Evolutionary conservation across 768 basidiomycete genomes (phyloP).

Genomic region (Tulasnella sp.): DNA sequence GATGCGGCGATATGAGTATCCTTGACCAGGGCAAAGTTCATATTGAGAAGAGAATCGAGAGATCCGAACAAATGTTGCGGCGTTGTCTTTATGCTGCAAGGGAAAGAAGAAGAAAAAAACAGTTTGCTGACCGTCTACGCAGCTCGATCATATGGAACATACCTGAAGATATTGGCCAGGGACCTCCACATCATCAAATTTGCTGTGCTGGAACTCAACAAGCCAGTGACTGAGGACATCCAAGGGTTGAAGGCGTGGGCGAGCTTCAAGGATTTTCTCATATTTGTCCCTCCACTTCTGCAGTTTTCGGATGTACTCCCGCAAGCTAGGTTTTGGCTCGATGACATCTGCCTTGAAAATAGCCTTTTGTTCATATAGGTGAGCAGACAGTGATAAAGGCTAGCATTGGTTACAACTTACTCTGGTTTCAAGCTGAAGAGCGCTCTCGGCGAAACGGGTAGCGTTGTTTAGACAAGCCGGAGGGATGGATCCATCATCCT

Average conservation of each 20-base stretch:
- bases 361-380: conserved; percentile 35
- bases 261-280: conserved; percentile 66
- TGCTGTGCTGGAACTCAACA: conserved; percentile 94
- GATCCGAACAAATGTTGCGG: conserved; percentile 80
- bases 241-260: conserved; percentile 72
- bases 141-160: conserved; percentile 16
- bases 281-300: conserved; percentile 88
- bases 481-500: conserved; percentile 28
- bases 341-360: conserved; percentile 90
- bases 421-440: conserved; percentile 20
- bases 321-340: conserved; percentile 57
- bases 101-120: conserved; percentile 13
- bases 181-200: conserved; percentile 94
- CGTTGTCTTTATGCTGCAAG: conserved; percentile 80
- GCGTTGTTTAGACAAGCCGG: conserved; percentile 27
- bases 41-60: conserved; percentile 82
- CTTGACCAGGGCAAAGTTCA: conserved; percentile 78
- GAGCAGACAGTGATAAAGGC: not conserved
- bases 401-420: not conserved
- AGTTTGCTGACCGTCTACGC: not conserved
- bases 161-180: conserved; percentile 99
- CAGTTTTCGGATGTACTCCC: conserved; percentile 80
- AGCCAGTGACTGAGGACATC: conserved; percentile 84
- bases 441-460: conserved; percentile 27
- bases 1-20: conserved; percentile 79